Percentiles rank a stretch among this genome's conserved stretches.
These are phyloP conservation scores for Rusavskia elegans DNA, from an alignment of 495 filamentous ascomycete genomes.

Conservation along the genomic window DNA sequence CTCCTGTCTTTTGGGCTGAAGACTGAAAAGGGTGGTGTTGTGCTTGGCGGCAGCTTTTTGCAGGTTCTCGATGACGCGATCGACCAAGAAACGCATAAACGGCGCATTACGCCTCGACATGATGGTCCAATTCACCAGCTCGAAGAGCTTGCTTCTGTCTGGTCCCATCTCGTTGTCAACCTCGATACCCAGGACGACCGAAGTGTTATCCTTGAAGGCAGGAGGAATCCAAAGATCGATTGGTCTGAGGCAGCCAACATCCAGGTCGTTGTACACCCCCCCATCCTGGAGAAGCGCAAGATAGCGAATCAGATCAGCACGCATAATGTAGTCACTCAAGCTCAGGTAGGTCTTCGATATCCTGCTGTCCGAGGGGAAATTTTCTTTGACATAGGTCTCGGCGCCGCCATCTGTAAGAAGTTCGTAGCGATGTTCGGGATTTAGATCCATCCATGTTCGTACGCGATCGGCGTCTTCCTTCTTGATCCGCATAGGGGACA, in stretches of 20 bases:
- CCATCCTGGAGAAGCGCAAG: slow-evolving; percentile 35
- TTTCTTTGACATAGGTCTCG: slow-evolving; percentile 17
- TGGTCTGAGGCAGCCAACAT: slow-evolving; percentile 20
- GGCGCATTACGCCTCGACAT: slow-evolving; percentile 23
- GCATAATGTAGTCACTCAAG: slow-evolving; percentile 29
- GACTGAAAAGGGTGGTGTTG: not conserved
- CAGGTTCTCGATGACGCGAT: slow-evolving; percentile 14
- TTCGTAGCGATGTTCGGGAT: slow-evolving; percentile 17
- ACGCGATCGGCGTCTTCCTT: slow-evolving; percentile 13
- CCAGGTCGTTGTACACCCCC: slow-evolving; percentile 35
- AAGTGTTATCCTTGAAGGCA: slow-evolving; percentile 11
- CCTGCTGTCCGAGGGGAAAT: slow-evolving; percentile 19
- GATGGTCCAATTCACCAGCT: slow-evolving; percentile 28
- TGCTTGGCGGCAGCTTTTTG: slow-evolving; percentile 4
- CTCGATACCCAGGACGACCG: slow-evolving; percentile 27
- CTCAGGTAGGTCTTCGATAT: slow-evolving; percentile 26
- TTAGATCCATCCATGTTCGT: slow-evolving; percentile 17
- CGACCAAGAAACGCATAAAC: slow-evolving; percentile 11
- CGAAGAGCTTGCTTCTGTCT: slow-evolving; percentile 17
- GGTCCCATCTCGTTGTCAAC: slow-evolving; percentile 20
- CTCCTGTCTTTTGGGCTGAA: slow-evolving; percentile 10
- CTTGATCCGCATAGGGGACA: not conserved
- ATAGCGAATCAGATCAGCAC: slow-evolving; percentile 43
- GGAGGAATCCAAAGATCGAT: slow-evolving; percentile 25
- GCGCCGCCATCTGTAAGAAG: slow-evolving; percentile 18